phyloP scores from a whole-genome alignment of 805 yeast species.

The Yarrowia bubula region DNA sequence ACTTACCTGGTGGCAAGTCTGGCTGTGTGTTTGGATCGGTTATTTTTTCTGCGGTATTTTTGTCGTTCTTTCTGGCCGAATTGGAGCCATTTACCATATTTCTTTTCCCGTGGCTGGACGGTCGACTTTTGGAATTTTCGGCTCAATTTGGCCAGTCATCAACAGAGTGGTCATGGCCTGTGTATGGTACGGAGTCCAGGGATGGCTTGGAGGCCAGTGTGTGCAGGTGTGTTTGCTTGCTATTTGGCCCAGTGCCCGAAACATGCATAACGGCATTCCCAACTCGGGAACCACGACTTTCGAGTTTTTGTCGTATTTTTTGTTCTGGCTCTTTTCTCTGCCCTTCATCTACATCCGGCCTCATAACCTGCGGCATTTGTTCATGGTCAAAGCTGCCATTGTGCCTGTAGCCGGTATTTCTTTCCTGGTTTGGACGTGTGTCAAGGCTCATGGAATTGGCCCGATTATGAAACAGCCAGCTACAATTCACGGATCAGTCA shows the following conservation, averaged over 20 bases:
- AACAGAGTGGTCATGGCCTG: slow-evolving; percentile 86
- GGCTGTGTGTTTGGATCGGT: slow-evolving; percentile 88
- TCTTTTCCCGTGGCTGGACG: slow-evolving; percentile 82
- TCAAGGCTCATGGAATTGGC: slow-evolving; percentile 77
- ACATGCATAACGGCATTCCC: slow-evolving; percentile 50
- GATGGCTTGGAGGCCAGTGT: slow-evolving; percentile 82
- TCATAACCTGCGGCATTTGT: slow-evolving; percentile 76
- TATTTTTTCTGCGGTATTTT: slow-evolving; percentile 68
- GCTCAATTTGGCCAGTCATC: slow-evolving; percentile 82
- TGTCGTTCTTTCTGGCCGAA: slow-evolving; percentile 67
- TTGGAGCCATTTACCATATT: slow-evolving; percentile 77
- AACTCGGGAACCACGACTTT: slow-evolving; percentile 66
- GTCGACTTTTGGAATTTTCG: slow-evolving; percentile 82
- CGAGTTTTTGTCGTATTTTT: slow-evolving; percentile 69
- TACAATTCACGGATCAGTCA: slow-evolving; percentile 54
- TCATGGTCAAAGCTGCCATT: slow-evolving; percentile 73
- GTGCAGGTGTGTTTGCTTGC: slow-evolving; percentile 73
- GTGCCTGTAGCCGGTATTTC: slow-evolving; percentile 84
- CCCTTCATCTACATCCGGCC: slow-evolving; percentile 83
- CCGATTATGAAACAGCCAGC: slow-evolving; percentile 60
- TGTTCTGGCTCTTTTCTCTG: slow-evolving; percentile 76
- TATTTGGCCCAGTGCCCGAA: slow-evolving; percentile 53
- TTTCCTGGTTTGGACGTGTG: slow-evolving; percentile 79
- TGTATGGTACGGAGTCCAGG: slow-evolving; percentile 86
- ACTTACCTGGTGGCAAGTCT: slow-evolving; percentile 85